Conservation (phyloP, 2,329 filamentous ascomycete species). For the Apiospora aurea region DNA sequence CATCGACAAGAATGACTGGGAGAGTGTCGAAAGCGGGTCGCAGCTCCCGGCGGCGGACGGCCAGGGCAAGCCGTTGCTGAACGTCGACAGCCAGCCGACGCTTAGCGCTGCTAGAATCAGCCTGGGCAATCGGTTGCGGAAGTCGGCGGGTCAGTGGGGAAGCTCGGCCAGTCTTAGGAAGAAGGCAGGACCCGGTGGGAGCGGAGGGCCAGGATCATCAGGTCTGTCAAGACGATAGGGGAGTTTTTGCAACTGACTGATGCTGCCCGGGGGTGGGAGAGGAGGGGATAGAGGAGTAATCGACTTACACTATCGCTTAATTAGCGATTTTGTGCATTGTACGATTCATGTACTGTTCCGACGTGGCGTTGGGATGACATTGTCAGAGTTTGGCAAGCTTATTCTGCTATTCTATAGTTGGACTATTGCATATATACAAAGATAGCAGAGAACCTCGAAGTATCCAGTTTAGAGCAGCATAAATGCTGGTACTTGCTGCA, state of each 20-base stretch:
- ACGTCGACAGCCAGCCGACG: conserved; percentile 40
- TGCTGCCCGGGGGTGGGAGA: neutral
- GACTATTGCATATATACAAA: neutral
- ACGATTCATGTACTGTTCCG: neutral
- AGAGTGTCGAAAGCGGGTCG: conserved; percentile 42
- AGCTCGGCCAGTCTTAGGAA: conserved; percentile 51
- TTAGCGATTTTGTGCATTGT: neutral
- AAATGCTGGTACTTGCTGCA: neutral
- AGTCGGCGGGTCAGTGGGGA: conserved; percentile 55
- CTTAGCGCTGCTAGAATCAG: conserved; percentile 55
- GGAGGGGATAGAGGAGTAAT: neutral
- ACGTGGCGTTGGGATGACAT: conserved; percentile 1
- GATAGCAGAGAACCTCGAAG: neutral
- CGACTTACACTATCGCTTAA: neutral
- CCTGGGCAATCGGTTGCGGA: conserved; percentile 58
- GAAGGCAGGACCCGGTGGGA: conserved; percentile 33
- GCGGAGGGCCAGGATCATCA: conserved; percentile 12
- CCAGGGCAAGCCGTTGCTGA: conserved; percentile 38
- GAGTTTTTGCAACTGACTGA: conserved; percentile 3
- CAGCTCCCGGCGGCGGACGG: conserved; percentile 38
- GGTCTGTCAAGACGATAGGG: conserved; percentile 16
- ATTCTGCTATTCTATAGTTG: neutral
- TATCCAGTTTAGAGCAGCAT: neutral
- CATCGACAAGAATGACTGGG: conserved; percentile 46
- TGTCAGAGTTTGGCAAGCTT: neutral